Conservation (phyloP, 106 monocot species). For the Dioscorea alata region DNA sequence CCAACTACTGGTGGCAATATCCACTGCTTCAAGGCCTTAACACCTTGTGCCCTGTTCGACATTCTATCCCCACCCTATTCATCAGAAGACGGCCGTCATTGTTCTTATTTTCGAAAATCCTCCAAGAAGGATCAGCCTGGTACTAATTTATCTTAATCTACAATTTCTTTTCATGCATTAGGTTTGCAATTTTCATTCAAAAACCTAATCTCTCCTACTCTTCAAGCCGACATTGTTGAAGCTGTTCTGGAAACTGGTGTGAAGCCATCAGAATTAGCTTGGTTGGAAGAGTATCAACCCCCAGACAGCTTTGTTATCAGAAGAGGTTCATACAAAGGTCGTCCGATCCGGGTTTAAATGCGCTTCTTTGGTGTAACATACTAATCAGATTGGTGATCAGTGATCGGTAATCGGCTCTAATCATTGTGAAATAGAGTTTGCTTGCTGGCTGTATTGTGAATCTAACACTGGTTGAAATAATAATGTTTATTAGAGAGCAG, state of each 20-base stretch:
- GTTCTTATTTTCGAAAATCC: slow-evolving; percentile 68
- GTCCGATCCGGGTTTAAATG: slow-evolving; percentile 28
- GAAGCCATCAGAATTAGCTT: slow-evolving; percentile 37
- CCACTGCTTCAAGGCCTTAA: slow-evolving; percentile 67
- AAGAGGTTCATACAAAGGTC: slow-evolving; percentile 70
- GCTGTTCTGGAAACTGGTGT: slow-evolving; percentile 23
- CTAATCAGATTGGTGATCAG: neutral
- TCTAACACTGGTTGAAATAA: no score
- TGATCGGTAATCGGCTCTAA: neutral
- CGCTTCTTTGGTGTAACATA: neutral
- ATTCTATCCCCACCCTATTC: slow-evolving; percentile 88
- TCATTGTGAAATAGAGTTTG: neutral
- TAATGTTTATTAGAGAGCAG: no score
- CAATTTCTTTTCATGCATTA: neutral
- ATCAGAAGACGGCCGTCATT: slow-evolving; percentile 69
- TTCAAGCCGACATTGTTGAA: slow-evolving; percentile 18
- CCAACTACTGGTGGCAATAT: slow-evolving; percentile 79
- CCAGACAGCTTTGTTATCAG: slow-evolving; percentile 66
- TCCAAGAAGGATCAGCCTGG: slow-evolving; percentile 23
- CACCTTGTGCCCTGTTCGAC: slow-evolving; percentile 80
- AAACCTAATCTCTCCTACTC: neutral
- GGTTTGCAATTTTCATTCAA: neutral
- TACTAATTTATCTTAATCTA: slow-evolving; percentile 9
- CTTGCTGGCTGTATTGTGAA: no score
- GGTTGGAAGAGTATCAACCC: slow-evolving; percentile 74